Percentiles rank a stretch among this genome's conserved stretches.
Conservation (phyloP, 2,329 filamentous ascomycete species). For the Exophiala viscosa region DNA sequence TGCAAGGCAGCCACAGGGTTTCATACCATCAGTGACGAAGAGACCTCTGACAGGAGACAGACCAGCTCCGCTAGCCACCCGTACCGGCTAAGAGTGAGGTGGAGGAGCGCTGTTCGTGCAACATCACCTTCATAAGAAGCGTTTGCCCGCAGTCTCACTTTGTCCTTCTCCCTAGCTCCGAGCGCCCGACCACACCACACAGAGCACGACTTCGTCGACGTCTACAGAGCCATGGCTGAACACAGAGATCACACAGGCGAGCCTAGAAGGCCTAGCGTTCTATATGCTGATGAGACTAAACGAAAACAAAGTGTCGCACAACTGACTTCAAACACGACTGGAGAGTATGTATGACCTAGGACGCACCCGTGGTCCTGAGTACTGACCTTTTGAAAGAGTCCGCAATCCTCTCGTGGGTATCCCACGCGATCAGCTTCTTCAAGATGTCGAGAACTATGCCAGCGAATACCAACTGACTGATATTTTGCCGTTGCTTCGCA, state of each 20-base stretch:
- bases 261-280: not conserved
- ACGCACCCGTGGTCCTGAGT: not conserved
- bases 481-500: conserved; percentile 57
- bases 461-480: conserved; percentile 56
- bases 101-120: not conserved
- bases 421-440: conserved; percentile 31
- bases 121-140: not conserved
- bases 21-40: not conserved
- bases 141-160: not conserved
- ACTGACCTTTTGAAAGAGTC: conserved; percentile 19
- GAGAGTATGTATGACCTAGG: conserved; percentile 31
- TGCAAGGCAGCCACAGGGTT: not conserved
- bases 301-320: conserved; percentile 29
- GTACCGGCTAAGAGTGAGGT: not conserved
- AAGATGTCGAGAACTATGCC: conserved; percentile 41
- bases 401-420: conserved; percentile 33
- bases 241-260: not conserved
- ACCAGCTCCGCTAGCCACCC: not conserved
- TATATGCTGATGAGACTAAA: conserved; percentile 3
- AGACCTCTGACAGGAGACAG: not conserved
- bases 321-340: conserved; percentile 33
- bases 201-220: not conserved
- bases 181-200: too few relatives aligned
- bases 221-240: not conserved
- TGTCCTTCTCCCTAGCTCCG: not conserved